These are phyloP conservation scores for Coemansia sp. DNA, from an alignment of 371 early-diverging fungal genomes.

Conservation along the genomic window DNA sequence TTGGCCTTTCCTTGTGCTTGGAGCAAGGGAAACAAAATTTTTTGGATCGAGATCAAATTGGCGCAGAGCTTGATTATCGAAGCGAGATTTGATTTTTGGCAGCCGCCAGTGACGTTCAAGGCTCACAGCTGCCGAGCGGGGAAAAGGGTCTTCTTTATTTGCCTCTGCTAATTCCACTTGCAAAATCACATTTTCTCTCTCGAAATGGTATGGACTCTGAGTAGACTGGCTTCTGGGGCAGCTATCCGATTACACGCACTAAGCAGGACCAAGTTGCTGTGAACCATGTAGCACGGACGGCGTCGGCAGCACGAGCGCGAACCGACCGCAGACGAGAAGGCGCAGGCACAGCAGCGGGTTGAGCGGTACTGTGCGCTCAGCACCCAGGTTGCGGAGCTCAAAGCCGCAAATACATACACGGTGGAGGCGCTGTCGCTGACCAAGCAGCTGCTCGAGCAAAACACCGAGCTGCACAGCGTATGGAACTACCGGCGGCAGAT, in stretches of 20 bases:
- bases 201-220: neutral
- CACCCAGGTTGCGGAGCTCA: slow-evolving; percentile 22
- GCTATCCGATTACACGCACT: too few relatives aligned
- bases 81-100: too few relatives aligned
- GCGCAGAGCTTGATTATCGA: too few relatives aligned
- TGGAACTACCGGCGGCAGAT: slow-evolving; percentile 84
- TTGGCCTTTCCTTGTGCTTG: too few relatives aligned
- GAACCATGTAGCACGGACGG: slow-evolving; percentile 25
- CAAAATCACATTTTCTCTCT: neutral
- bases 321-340: slow-evolving; percentile 27
- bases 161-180: slow-evolving; percentile 41
- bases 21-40: too few relatives aligned
- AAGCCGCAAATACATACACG: slow-evolving; percentile 47
- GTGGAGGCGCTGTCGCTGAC: slow-evolving; percentile 65
- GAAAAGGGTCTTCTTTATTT: neutral
- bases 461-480: slow-evolving; percentile 87
- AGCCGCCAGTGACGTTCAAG: too few relatives aligned
- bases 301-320: slow-evolving; percentile 31
- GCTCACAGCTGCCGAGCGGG: too few relatives aligned
- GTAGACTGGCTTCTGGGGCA: too few relatives aligned
- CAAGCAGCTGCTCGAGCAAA: slow-evolving; percentile 67
- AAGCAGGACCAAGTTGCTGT: too few relatives aligned
- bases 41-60: too few relatives aligned
- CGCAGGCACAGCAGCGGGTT: slow-evolving; percentile 29
- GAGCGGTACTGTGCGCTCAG: slow-evolving; percentile 41